phyloP scores from a whole-genome alignment of 352 stramenopile genomes.

The Globisporangium cederbergense region DNA sequence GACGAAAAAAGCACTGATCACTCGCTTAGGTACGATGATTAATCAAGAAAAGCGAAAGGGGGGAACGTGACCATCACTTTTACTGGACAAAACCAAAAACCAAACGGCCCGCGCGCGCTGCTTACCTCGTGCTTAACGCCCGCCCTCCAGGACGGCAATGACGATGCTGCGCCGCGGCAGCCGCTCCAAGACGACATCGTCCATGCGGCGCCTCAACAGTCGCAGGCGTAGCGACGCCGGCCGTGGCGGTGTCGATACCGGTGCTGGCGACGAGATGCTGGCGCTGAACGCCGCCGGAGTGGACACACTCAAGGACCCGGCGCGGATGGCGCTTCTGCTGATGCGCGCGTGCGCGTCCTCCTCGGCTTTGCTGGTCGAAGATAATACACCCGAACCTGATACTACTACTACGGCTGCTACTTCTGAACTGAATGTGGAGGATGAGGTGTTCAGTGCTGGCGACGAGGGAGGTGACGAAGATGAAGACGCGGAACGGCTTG shows the following conservation, averaged over 20 bases:
- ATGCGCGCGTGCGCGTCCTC: conserved; percentile 35
- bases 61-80: conserved; percentile 6
- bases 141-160: background rate
- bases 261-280: background rate
- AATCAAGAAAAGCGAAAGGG: conserved; percentile 12
- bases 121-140: background rate
- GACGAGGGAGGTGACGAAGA: conserved; percentile 10
- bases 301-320: conserved; percentile 33
- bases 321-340: conserved; percentile 42
- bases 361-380: background rate
- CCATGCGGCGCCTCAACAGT: background rate
- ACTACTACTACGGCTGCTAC: conserved; percentile 1
- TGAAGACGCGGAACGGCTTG: conserved; percentile 22
- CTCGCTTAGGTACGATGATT: conserved; percentile 14
- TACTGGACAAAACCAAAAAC: background rate
- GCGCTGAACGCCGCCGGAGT: conserved; percentile 7
- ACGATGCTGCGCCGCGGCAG: conserved; percentile 1
- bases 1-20: background rate
- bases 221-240: background rate
- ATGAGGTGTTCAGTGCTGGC: conserved; percentile 5
- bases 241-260: background rate
- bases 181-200: background rate
- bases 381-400: background rate
- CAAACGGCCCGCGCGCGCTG: background rate
- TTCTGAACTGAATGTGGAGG: conserved; percentile 18